Percentiles rank a stretch among this genome's conserved stretches.
These are phyloP conservation scores for Lasiodiplodia theobromae DNA, from an alignment of 2,329 filamentous ascomycete species.

Conservation along the genomic window DNA sequence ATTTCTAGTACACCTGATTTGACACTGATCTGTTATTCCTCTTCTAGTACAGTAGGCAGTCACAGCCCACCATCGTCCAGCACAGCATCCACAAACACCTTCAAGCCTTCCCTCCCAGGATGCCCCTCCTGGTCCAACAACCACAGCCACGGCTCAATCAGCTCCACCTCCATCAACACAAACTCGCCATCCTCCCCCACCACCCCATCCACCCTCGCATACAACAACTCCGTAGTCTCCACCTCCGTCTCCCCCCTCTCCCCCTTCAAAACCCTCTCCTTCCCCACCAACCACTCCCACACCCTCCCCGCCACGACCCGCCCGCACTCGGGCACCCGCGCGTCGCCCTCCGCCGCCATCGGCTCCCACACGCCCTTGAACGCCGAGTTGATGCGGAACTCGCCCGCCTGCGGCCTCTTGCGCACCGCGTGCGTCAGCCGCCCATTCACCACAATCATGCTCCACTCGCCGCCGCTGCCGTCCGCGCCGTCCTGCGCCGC, in stretches of 20 bases:
- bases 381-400: constrained; percentile 27
- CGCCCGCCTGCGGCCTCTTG: constrained; percentile 19
- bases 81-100: constrained; percentile 21
- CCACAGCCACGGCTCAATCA: constrained; percentile 31
- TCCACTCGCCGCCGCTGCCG: constrained; percentile 28
- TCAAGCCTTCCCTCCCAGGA: constrained; percentile 25
- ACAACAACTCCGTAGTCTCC: constrained; percentile 9
- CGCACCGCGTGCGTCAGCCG: constrained; percentile 20
- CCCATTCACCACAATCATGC: constrained; percentile 4
- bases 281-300: constrained; percentile 24
- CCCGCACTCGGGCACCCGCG: constrained; percentile 15
- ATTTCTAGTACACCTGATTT: too few relatives aligned
- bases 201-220: constrained; percentile 29
- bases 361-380: constrained; percentile 21
- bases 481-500: not conserved
- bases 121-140: constrained; percentile 26
- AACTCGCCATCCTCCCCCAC: constrained; percentile 18
- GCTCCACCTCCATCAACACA: constrained; percentile 30
- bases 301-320: constrained; percentile 11
- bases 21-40: too few relatives aligned
- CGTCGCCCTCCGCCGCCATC: constrained; percentile 7
- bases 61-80: not conserved
- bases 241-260: not conserved
- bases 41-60: too few relatives aligned
- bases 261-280: constrained; percentile 16